Conservation (phyloP, 176 grass and related monocot genomes). For the Carex scoparia region DNA sequence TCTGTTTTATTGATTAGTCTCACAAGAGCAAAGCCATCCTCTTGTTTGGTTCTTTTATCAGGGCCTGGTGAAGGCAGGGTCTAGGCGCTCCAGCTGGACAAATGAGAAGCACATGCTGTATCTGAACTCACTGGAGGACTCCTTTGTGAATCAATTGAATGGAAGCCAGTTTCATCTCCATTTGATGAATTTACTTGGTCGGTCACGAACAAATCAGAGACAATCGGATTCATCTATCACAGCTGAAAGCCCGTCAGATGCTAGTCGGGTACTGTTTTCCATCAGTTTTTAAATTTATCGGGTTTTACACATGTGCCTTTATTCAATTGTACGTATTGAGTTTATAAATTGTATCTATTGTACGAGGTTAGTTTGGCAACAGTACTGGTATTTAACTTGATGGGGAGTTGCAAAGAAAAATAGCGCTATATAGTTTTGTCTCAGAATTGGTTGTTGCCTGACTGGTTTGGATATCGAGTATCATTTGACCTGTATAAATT, state of each 20-base stretch:
- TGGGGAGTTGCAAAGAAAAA: not conserved
- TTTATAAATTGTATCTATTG: not conserved
- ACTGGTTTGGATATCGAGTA: not conserved
- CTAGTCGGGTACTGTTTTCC: conserved; percentile 33
- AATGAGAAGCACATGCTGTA: conserved; percentile 80
- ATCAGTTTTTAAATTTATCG: not conserved
- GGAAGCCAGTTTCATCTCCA: conserved; percentile 20
- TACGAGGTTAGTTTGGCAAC: not conserved
- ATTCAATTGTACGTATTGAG: not conserved
- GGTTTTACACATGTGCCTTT: not conserved
- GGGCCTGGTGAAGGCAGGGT: conserved; percentile 33
- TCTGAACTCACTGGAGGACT: conserved; percentile 66
- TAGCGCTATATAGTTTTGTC: not conserved
- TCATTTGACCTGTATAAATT: not conserved
- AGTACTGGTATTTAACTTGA: not conserved
- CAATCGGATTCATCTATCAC: conserved; percentile 24
- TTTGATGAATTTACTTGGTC: conserved; percentile 33
- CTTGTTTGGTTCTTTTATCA: conserved; percentile 34
- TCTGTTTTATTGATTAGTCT: not conserved
- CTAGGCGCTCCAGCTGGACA: conserved; percentile 58
- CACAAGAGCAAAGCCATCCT: not conserved
- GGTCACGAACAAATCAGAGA: conserved; percentile 26
- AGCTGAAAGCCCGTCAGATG: conserved; percentile 17
- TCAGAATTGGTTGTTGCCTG: not conserved
- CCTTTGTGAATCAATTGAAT: conserved; percentile 53